These are phyloP conservation scores for Botrytis fabae DNA, from an alignment of 2,329 filamentous ascomycete species.

Conservation along the genomic window DNA sequence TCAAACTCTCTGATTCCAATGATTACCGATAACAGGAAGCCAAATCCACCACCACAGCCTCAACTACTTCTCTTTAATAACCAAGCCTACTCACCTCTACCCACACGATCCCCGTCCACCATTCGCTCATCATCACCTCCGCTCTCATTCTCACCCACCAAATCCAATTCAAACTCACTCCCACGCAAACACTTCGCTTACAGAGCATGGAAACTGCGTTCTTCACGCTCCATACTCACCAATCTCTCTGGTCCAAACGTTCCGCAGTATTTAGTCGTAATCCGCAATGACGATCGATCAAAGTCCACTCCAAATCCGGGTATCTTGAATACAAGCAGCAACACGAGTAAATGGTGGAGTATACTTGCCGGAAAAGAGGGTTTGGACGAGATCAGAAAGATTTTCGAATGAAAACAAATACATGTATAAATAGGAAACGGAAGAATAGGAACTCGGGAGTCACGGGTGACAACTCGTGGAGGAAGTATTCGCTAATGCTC, in stretches of 20 bases:
- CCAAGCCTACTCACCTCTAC: not conserved
- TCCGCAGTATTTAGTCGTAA: not conserved
- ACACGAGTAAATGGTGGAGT: not conserved
- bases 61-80: not conserved
- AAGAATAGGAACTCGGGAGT: no score
- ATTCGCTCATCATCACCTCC: not conserved
- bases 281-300: not conserved
- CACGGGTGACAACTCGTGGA: not conserved
- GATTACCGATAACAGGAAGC: not conserved
- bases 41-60: not conserved
- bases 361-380: not conserved
- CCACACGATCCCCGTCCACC: no score
- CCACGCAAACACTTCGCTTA: not conserved
- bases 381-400: not conserved
- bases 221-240: not conserved
- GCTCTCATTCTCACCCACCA: not conserved
- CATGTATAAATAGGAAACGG: not conserved
- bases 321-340: not conserved
- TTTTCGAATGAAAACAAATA: not conserved
- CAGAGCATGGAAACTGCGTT: conserved; percentile 6
- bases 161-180: no score
- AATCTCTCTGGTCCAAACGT: not conserved
- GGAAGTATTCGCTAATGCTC: not conserved
- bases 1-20: not conserved
- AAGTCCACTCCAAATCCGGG: no score